A percentile compares a stretch with the other conserved stretches of the same genome.
Conservation (phyloP, 2,329 filamentous ascomycete genomes). For the Cytospora chrysosperma region DNA sequence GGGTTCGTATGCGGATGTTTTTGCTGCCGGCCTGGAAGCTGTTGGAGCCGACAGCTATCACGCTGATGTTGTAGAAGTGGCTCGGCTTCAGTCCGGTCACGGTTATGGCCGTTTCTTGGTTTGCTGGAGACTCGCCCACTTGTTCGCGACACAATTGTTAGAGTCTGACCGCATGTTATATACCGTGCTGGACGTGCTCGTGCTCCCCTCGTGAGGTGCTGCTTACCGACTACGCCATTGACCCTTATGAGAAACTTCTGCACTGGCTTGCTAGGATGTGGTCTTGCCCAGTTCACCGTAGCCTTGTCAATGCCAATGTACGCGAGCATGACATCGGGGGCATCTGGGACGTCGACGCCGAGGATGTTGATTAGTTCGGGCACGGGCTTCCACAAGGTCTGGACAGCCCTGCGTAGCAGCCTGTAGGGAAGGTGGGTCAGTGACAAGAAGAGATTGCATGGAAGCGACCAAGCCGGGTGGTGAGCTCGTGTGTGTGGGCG, state of each 20-base stretch:
- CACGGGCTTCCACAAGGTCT: slow-evolving; percentile 87
- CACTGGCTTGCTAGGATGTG: slow-evolving; percentile 63
- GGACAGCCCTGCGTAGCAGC: slow-evolving; percentile 82
- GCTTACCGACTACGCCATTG: slow-evolving; percentile 84
- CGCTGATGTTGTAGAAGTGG: slow-evolving; percentile 89
- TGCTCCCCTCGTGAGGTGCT: slow-evolving; percentile 1
- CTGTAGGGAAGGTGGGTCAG: slow-evolving; percentile 42
- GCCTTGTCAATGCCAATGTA: slow-evolving; percentile 86
- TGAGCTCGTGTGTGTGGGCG: neutral
- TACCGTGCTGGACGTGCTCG: slow-evolving; percentile 27
- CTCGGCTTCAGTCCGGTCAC: slow-evolving; percentile 84
- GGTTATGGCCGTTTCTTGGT: slow-evolving; percentile 82
- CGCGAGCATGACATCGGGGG: slow-evolving; percentile 85
- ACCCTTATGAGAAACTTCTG: slow-evolving; percentile 89
- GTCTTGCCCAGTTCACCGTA: slow-evolving; percentile 85
- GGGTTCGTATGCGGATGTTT: slow-evolving; percentile 80
- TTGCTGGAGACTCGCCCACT: slow-evolving; percentile 81
- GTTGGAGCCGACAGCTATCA: slow-evolving; percentile 85
- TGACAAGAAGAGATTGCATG: slow-evolving; percentile 8
- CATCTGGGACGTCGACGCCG: slow-evolving; percentile 88
- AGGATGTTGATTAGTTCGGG: slow-evolving; percentile 88
- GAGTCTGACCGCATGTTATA: neutral
- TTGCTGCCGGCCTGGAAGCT: slow-evolving; percentile 90
- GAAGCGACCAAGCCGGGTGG: neutral
- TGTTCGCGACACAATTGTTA: slow-evolving; percentile 13